A percentile compares a stretch with the other conserved stretches of the same genome.
phyloP scores from a whole-genome alignment of 352 stramenopile species.

The Elongisporangium undulatum region DNA sequence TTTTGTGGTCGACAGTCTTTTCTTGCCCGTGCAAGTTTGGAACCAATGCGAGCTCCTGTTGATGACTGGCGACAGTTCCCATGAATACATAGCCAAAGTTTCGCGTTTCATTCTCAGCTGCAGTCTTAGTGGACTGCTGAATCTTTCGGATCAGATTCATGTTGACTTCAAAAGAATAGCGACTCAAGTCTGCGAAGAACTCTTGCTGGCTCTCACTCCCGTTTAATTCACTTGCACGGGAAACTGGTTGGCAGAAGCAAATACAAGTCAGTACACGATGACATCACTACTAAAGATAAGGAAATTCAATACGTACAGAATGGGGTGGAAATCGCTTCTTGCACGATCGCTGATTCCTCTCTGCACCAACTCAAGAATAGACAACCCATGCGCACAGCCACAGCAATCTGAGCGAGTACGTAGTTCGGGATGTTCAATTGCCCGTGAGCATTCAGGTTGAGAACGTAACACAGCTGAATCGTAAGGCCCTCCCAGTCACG shows the following conservation, averaged over 20 bases:
- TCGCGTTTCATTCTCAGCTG: not conserved
- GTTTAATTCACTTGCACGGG: not conserved
- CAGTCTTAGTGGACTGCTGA: not conserved
- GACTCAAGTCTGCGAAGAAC: not conserved
- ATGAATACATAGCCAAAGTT: not conserved
- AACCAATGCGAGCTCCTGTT: not conserved
- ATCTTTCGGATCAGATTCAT: not conserved
- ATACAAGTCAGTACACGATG: not conserved
- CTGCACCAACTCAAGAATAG: slow-evolving; percentile 75
- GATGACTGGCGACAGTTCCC: not conserved
- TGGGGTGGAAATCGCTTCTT: slow-evolving; percentile 46
- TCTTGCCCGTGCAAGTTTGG: not conserved
- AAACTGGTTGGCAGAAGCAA: not conserved
- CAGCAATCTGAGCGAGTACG: slow-evolving; percentile 50
- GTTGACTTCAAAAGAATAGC: not conserved
- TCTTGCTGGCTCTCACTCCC: not conserved
- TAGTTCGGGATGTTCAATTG: slow-evolving; percentile 48
- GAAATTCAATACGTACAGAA: slow-evolving; percentile 37
- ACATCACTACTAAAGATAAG: not conserved
- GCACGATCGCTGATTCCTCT: slow-evolving; percentile 55
- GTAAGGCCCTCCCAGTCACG: slow-evolving; percentile 81
- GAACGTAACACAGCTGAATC: slow-evolving; percentile 76
- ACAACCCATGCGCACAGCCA: slow-evolving; percentile 67
- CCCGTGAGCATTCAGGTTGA: slow-evolving; percentile 55
- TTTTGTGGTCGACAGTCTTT: slow-evolving; percentile 22